These are phyloP conservation scores for Boletus vermiculosoides DNA, from an alignment of 768 basidiomycete species.

Conservation along the genomic window DNA sequence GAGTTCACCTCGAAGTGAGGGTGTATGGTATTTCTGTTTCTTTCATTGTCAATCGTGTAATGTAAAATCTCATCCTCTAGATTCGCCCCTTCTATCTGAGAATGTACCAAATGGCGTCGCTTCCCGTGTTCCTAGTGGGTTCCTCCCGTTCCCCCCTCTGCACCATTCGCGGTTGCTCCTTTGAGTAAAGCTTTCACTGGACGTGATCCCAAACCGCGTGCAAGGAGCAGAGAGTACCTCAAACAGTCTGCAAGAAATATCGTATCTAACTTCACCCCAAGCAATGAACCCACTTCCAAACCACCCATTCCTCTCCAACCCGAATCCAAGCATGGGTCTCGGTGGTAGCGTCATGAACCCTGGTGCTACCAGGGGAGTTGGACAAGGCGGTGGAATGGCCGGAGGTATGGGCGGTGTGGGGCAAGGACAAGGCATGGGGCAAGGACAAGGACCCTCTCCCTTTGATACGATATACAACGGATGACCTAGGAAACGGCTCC, in stretches of 20 bases:
- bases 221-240: conserved; percentile 92
- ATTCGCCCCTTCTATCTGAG: conserved; percentile 71
- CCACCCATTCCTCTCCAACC: conserved; percentile 64
- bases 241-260: conserved; percentile 98
- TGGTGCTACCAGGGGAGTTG: conserved; percentile 10
- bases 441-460: conserved; percentile 38
- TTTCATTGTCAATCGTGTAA: conserved; percentile 3
- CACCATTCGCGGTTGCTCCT: conserved; percentile 41
- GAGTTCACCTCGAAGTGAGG: conserved; percentile 86
- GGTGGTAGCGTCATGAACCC: conserved; percentile 22
- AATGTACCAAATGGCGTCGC: conserved; percentile 62
- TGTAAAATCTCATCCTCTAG: conserved; percentile 37
- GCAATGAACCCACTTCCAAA: conserved; percentile 97
- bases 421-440: conserved; percentile 20
- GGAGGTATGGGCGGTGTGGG: conserved; percentile 10
- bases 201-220: conserved; percentile 93
- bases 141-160: conserved; percentile 15
- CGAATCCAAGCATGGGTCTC: conserved; percentile 31
- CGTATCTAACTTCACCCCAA: conserved; percentile 94
- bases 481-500: conserved; percentile 76
- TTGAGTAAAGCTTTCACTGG: conserved; percentile 73
- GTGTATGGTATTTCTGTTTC: conserved; percentile 36
- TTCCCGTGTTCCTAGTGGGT: conserved; percentile 56
- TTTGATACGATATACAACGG: conserved; percentile 80
- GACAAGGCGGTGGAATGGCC: no score